These are phyloP conservation scores for Astrothelium macrocarpum DNA, from an alignment of 495 filamentous ascomycete genomes.

Conservation along the genomic window DNA sequence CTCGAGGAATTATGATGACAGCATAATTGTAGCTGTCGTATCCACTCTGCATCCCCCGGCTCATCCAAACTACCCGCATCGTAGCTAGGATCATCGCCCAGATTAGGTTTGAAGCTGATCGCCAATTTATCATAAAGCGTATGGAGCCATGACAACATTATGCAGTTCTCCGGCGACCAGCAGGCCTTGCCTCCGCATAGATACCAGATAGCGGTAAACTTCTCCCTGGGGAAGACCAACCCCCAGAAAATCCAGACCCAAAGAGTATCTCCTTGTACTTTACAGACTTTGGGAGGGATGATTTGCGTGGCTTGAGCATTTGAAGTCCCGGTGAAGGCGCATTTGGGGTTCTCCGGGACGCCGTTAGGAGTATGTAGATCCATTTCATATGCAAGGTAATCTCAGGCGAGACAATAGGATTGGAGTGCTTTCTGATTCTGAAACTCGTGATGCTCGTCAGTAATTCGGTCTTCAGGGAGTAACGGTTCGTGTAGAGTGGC, in stretches of 20 bases:
- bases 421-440: neutral
- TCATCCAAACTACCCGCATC: neutral
- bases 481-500: neutral
- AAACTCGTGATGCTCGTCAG: neutral
- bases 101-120: neutral
- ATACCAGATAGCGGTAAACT: neutral
- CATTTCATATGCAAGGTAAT: neutral
- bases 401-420: neutral
- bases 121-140: neutral
- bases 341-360: neutral
- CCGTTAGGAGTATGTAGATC: neutral
- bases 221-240: neutral
- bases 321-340: neutral
- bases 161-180: neutral
- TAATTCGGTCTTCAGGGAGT: neutral
- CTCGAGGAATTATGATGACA: neutral
- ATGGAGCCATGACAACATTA: neutral
- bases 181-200: neutral
- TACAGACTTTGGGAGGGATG: neutral
- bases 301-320: neutral
- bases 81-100: neutral
- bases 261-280: neutral
- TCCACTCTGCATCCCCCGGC: neutral
- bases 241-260: slow-evolving; percentile 3
- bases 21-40: neutral